Evolutionary conservation across 805 yeast genomes (phyloP).

Genomic region (Yarrowia hollandica): DNA sequence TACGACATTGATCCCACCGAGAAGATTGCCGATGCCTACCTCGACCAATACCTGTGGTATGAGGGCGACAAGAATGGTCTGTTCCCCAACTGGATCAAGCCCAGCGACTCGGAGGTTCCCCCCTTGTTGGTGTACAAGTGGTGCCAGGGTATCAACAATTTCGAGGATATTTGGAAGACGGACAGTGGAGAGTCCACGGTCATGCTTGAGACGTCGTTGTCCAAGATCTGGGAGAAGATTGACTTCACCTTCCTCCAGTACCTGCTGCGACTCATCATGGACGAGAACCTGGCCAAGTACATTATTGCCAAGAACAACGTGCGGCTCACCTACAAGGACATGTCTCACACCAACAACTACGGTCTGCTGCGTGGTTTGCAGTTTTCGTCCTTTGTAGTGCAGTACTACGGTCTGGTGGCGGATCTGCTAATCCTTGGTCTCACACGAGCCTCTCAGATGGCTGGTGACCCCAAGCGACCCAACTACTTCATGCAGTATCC

Average conservation of each 20-base stretch:
- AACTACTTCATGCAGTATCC: constrained; percentile 77
- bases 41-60: constrained; percentile 95
- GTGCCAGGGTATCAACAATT: constrained; percentile 86
- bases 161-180: constrained; percentile 76
- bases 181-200: constrained; percentile 75
- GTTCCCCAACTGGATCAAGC: constrained; percentile 96
- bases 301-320: constrained; percentile 87
- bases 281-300: constrained; percentile 91
- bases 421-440: constrained; percentile 82
- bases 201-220: constrained; percentile 73
- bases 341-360: constrained; percentile 87
- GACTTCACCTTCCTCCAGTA: constrained; percentile 87
- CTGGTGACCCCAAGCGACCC: constrained; percentile 68
- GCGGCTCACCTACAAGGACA: constrained; percentile 80
- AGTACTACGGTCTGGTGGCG: constrained; percentile 81
- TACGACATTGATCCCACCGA: constrained; percentile 89
- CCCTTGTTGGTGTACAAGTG: constrained; percentile 90
- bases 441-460: constrained; percentile 83
- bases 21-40: constrained; percentile 91
- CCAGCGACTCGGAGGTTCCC: constrained; percentile 90
- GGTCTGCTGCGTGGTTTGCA: constrained; percentile 89
- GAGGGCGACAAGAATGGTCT: constrained; percentile 84
- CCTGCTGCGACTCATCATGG: constrained; percentile 74
- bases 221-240: constrained; percentile 75
- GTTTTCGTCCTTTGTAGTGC: constrained; percentile 85